These are phyloP conservation scores for Claviceps sorghi DNA, from an alignment of 2,329 filamentous ascomycete species.

Conservation along the genomic window DNA sequence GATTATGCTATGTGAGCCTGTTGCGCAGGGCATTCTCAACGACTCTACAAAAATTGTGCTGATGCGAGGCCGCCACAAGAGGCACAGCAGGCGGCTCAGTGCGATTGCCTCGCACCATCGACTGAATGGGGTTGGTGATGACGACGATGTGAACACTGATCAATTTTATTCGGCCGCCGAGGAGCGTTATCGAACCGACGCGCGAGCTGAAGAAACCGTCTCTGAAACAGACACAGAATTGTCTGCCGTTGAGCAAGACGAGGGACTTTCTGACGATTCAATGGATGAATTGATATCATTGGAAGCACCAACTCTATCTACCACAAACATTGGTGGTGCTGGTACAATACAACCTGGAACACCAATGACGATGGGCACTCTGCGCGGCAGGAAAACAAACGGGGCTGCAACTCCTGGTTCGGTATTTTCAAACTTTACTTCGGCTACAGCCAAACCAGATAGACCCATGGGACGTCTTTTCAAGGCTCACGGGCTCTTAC, in stretches of 20 bases:
- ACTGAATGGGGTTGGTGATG: conserved; percentile 44
- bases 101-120: conserved; percentile 26
- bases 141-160: conserved; percentile 71
- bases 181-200: conserved; percentile 49
- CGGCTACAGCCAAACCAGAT: conserved; percentile 63
- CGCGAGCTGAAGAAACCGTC: conserved; percentile 43
- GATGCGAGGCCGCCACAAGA: conserved; percentile 45
- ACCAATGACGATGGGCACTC: conserved; percentile 51
- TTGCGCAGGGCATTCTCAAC: conserved; percentile 70
- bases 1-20: conserved; percentile 86
- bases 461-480: conserved; percentile 65
- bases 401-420: conserved; percentile 74
- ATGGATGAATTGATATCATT: conserved; percentile 89
- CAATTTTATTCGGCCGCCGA: conserved; percentile 88
- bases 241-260: conserved; percentile 52
- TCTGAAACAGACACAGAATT: conserved; percentile 49
- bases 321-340: conserved; percentile 64
- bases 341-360: conserved; percentile 71
- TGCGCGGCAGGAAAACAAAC: conserved; percentile 48
- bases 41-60: conserved; percentile 74
- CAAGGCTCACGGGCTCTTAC: conserved; percentile 64
- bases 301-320: conserved; percentile 60
- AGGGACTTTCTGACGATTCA: conserved; percentile 73
- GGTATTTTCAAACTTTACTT: conserved; percentile 77
- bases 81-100: conserved; percentile 32